These are phyloP conservation scores for Mucuna pruriens DNA, from an alignment of 306 rosid species.

Conservation along the genomic window DNA sequence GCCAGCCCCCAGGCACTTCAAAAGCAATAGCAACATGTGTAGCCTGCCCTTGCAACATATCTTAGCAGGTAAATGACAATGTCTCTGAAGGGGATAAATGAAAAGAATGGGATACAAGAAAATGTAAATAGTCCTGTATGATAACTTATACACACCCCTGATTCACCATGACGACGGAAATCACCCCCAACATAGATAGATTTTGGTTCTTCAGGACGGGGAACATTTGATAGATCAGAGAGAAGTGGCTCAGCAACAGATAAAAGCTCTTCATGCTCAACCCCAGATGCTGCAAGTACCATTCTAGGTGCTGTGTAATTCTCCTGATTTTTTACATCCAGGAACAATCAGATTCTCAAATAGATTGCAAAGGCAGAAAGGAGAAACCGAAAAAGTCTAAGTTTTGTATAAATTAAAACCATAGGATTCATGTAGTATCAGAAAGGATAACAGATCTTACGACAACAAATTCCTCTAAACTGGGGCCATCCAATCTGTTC, in stretches of 20 bases:
- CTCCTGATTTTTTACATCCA: conserved; percentile 62
- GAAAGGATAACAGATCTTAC: conserved; percentile 65
- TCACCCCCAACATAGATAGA: conserved; percentile 95
- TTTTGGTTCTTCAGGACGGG: conserved; percentile 62
- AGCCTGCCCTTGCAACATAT: conserved; percentile 52
- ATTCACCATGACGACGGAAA: conserved; percentile 81
- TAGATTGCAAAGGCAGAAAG: neutral
- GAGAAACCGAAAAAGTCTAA: neutral
- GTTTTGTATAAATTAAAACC: conserved; percentile 25
- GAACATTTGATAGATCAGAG: conserved; percentile 74
- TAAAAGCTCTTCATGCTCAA: conserved; percentile 84
- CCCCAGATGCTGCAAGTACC: conserved; percentile 96
- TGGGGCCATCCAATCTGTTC: conserved; percentile 65
- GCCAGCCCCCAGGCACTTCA: conserved; percentile 99
- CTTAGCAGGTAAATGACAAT: conserved; percentile 23
- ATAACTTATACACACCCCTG: conserved; percentile 60
- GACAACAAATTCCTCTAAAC: conserved; percentile 78
- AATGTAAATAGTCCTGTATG: neutral
- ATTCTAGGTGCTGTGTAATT: conserved; percentile 94
- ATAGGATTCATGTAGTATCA: conserved; percentile 20
- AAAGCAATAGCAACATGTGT: conserved; percentile 96
- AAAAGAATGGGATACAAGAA: conserved; percentile 8
- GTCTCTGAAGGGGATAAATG: neutral
- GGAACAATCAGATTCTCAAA: conserved; percentile 37
- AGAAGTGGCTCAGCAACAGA: conserved; percentile 91